Conservation (phyloP, 2,329 filamentous ascomycete genomes). For the Aspergillus pseudoglaucus region DNA sequence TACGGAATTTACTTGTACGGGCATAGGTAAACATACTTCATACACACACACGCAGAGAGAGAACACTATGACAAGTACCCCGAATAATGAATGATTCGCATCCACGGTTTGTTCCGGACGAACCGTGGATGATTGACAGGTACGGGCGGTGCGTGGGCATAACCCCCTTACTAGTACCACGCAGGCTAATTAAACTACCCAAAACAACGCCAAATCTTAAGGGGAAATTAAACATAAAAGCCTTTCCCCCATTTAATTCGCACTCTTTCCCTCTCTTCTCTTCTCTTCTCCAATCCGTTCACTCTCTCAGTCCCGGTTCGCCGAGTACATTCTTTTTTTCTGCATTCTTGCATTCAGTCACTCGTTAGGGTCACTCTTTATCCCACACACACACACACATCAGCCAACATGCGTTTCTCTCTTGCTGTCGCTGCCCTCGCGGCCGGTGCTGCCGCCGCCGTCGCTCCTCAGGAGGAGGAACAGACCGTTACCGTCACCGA, state of each 20-base stretch:
- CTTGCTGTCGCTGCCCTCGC: constrained; percentile 35
- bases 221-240: constrained; percentile 1
- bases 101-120: no score
- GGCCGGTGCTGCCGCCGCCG: constrained; percentile 30
- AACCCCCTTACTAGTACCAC: background rate
- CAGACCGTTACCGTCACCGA: constrained; percentile 60
- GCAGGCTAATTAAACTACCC: constrained; percentile 1
- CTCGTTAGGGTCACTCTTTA: constrained; percentile 7
- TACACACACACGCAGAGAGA: no score
- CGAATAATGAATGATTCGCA: no score
- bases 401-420: constrained; percentile 47
- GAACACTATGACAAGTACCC: no score
- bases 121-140: no score
- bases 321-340: constrained; percentile 34
- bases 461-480: constrained; percentile 17
- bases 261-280: constrained; percentile 7
- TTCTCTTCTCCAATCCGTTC: constrained; percentile 46
- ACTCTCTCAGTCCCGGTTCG: constrained; percentile 20
- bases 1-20: no score
- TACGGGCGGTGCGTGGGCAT: background rate
- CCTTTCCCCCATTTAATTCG: background rate
- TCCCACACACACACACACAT: constrained; percentile 3
- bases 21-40: no score
- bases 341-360: constrained; percentile 2
- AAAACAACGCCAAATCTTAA: background rate